phyloP scores from a whole-genome alignment of 2,329 filamentous ascomycete genomes.

The Aspergillus sp. region DNA sequence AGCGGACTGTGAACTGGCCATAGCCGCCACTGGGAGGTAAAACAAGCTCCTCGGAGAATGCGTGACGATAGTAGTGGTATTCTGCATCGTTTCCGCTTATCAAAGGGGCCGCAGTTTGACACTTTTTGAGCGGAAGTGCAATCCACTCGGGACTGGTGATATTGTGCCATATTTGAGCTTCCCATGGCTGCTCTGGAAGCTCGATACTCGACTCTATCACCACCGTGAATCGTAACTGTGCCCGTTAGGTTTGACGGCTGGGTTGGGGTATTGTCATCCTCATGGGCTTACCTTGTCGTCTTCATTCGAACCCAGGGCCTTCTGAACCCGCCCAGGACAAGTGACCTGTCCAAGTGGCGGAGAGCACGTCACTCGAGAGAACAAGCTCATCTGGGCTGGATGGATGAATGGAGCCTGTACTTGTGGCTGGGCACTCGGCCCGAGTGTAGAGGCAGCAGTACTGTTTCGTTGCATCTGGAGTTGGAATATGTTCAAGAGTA shows the following conservation, averaged over 20 bases:
- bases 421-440: slow-evolving; percentile 3
- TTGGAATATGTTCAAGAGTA: neutral
- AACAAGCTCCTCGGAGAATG: slow-evolving; percentile 29
- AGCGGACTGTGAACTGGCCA: slow-evolving; percentile 44
- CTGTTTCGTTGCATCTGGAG: slow-evolving; percentile 12
- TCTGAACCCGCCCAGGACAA: slow-evolving; percentile 46
- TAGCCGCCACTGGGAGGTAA: slow-evolving; percentile 27
- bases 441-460: slow-evolving; percentile 21
- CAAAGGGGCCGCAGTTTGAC: slow-evolving; percentile 24
- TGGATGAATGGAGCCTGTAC: slow-evolving; percentile 22
- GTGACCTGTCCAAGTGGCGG: slow-evolving; percentile 77
- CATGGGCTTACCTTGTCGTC: slow-evolving; percentile 24
- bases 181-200: slow-evolving; percentile 60
- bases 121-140: slow-evolving; percentile 54
- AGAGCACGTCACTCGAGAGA: slow-evolving; percentile 58
- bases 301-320: slow-evolving; percentile 17
- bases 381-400: slow-evolving; percentile 46
- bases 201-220: slow-evolving; percentile 64
- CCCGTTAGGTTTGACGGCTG: neutral
- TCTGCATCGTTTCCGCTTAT: slow-evolving; percentile 19
- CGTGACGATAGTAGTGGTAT: slow-evolving; percentile 31
- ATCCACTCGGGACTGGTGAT: slow-evolving; percentile 57
- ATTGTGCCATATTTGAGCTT: slow-evolving; percentile 74
- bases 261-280: neutral
- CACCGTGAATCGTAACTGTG: slow-evolving; percentile 54